Base-by-base conservation (phyloP, 2,329 filamentous ascomycete genomes). In the Emmonsia crescens region DNA sequence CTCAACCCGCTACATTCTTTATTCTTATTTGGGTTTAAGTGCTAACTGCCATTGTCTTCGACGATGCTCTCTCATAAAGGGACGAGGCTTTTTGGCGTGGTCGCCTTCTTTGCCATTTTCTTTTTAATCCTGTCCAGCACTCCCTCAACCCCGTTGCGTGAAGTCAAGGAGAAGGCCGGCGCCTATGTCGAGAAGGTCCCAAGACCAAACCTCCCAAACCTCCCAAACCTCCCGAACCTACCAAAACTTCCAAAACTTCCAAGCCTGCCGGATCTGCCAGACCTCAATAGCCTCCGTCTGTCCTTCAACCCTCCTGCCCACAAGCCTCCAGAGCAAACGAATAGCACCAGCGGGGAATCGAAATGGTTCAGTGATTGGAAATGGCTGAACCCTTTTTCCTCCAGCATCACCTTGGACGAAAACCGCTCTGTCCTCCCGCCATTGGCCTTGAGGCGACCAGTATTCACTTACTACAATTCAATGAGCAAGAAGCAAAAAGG, bases 381-480 rank as follows among this genome's bases (percentile, higher is more conserved):
- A 72, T 97, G 92, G 91, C 82, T 89, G 68, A 89, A 89, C 64
- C 90, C 92, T 2, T 97, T 96, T 74, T 96, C 91, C 21, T 91
- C 86, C 51, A 84, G 85, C 19, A 80, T 94, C 62, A 85, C 85
- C 0, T 81, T 94, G 61, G 92, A 96, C 70, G 89, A 96, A 73
- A 88, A 89, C 69, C 83, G 91, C 60, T 87, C 89, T 8, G 83
- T 97, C 60, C 85, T 97, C 2, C 94, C 94, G 55, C 89, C 89
- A 2, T 78, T 96, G 33, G 76, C 74, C 55, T 78, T 83, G 38
- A 84, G 93, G 27, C 85, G 88, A 29, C 82, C 85, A 0, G 86
- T 97, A 60, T 97, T 96, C 76, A 96, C 91, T 65, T 97, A 93
- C 75, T 96, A 96, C 73, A 91, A 96, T 69, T 78, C 83, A 12